Base-by-base conservation (phyloP, 2,329 filamentous ascomycete genomes). In the Ascosphaera apis region DNA sequence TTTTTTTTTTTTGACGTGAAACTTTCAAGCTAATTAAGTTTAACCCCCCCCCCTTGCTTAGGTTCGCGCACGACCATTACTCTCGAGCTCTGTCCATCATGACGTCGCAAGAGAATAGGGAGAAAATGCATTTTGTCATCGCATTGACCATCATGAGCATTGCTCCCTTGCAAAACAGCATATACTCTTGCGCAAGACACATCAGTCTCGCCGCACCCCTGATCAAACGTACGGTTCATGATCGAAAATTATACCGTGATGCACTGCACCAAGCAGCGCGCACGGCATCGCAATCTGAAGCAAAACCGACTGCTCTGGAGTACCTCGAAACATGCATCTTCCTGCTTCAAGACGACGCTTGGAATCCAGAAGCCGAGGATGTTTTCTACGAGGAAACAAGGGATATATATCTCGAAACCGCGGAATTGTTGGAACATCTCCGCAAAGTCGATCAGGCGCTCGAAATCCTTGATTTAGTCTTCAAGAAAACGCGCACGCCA, bases 41-140 rank as follows among this genome's bases (percentile, higher is more conserved):
- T 25, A 4, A 23, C 11, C 36, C 40, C 47, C 37, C 43, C 23
- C 12, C 3, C 35, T 19, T 21, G 15, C 31, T 6, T 41, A 72
- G 73, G 23, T 93, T 93, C 51, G 73, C 76, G 23, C 84, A 93
- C 52, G 84, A 93, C 52, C 71, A 84, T 36, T 91, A 91, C 47
- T 66, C 83, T 35, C 72, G 78, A 49, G 81, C 80, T 12, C 73
- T 81, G 4, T 62, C 68, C 11, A 66, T 69, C 3, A 59, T 92
- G 36, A 70, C 68, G 41, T 73, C 84, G 48, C 72, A 69, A 47
- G 60, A 57, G 35, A 72, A 77, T 37, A 59, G 67, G 15, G 61
- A 67, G 15, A 77, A 78, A 45, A 93, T 93, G 84, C 83, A 93
- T 53, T 93, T 84, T 46, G 72, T 83, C 33, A 81, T 93, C 46